Percentiles rank a stretch among this genome's conserved stretches.
phyloP scores from a whole-genome alignment of 495 filamentous ascomycete species.

The Neurospora sp. region DNA sequence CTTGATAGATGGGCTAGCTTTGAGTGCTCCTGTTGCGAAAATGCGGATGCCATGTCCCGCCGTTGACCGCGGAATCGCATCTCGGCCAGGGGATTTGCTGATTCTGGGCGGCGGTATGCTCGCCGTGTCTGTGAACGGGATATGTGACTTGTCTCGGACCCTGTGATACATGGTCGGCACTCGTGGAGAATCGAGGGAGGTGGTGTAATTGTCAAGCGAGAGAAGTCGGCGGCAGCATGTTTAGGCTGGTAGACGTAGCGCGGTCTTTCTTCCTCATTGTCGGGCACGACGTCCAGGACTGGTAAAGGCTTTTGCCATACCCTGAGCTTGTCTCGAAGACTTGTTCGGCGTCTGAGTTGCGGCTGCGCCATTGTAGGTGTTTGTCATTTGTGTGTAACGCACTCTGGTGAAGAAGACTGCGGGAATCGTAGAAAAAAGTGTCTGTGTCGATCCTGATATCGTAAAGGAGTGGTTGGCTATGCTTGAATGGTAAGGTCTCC shows the following conservation, averaged over 20 bases:
- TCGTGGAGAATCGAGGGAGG: neutral
- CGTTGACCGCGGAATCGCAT: neutral
- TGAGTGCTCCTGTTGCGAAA: neutral
- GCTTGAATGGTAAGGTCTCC: neutral
- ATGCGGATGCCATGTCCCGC: neutral
- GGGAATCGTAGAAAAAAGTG: neutral
- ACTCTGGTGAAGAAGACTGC: neutral
- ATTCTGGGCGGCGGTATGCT: neutral
- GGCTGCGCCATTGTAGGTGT: slow-evolving; percentile 6
- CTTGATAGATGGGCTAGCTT: neutral
- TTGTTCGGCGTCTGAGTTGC: slow-evolving; percentile 15
- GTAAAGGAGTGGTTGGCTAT: neutral
- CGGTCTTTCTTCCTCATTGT: slow-evolving; percentile 7
- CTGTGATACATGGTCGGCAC: neutral
- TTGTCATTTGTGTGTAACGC: neutral
- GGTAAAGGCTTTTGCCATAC: slow-evolving; percentile 10
- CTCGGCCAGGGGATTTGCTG: neutral
- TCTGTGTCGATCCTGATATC: neutral
- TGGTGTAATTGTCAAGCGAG: slow-evolving; percentile 9
- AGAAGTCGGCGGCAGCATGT: slow-evolving; percentile 23
- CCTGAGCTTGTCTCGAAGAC: slow-evolving; percentile 17
- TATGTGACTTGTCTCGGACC: neutral
- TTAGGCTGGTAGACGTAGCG: slow-evolving; percentile 17
- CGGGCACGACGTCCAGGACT: neutral
- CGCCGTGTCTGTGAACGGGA: neutral